A percentile compares a stretch with the other conserved stretches of the same genome.
Conservation (phyloP, 345 rosid genomes). For the Eucalyptus erythrocorys region DNA sequence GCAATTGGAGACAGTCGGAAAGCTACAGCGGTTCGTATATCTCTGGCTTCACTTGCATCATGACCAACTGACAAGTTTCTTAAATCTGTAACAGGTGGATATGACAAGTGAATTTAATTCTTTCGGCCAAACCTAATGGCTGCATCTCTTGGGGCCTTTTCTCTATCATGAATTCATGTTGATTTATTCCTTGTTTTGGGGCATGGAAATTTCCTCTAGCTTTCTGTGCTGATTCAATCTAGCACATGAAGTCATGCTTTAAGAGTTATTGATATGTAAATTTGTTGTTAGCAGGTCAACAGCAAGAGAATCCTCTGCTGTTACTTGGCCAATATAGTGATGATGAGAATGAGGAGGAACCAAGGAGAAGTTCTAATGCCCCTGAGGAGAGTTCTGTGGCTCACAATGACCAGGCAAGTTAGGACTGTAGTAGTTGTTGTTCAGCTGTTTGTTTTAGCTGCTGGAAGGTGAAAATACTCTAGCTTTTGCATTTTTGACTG, state of each 20-base stretch:
- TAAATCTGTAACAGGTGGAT: conserved; percentile 58
- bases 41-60: conserved; percentile 60
- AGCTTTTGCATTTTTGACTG: background rate
- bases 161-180: background rate
- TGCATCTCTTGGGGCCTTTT: conserved; percentile 3
- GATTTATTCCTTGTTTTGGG: background rate
- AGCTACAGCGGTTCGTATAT: conserved; percentile 81
- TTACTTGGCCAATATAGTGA: conserved; percentile 93
- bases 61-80: conserved; percentile 48
- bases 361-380: conserved; percentile 10
- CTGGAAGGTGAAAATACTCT: background rate
- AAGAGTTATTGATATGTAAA: conserved; percentile 19
- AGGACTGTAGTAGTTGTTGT: background rate
- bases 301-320: conserved; percentile 62
- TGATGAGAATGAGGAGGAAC: conserved; percentile 64
- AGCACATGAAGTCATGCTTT: background rate
- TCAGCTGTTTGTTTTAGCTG: background rate
- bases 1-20: conserved; percentile 61
- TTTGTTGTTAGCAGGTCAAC: conserved; percentile 58
- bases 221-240: background rate
- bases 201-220: background rate
- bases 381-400: conserved; percentile 17
- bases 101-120: conserved; percentile 14
- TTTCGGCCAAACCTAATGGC: background rate
- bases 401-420: conserved; percentile 46